Evolutionary conservation across 2,329 filamentous ascomycete genomes (phyloP).

Genomic region (Didymellaceae sp.): DNA sequence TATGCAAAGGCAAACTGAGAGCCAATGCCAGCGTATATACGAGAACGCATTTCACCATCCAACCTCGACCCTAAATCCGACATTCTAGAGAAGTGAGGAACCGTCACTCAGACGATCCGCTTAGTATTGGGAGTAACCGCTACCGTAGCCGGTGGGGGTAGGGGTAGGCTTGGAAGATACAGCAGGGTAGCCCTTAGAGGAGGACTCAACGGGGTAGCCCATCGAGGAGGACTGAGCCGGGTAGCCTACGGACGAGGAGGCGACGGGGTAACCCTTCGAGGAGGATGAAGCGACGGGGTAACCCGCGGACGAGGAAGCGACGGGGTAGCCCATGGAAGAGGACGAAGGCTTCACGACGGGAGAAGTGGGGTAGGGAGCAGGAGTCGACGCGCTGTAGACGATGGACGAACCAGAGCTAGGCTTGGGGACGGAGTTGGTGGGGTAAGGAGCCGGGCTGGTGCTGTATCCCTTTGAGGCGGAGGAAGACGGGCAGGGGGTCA

Average conservation of each 20-base stretch:
- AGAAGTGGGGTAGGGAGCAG: constrained; percentile 33
- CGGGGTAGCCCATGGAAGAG: constrained; percentile 2
- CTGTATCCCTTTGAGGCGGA: too few relatives aligned
- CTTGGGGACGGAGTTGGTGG: constrained; percentile 18
- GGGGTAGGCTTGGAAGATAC: constrained; percentile 13
- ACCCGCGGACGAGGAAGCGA: neutral
- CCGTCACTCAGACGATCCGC: constrained; percentile 1
- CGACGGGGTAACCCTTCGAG: constrained; percentile 5
- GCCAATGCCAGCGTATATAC: constrained; percentile 13
- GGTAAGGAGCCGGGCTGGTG: too few relatives aligned
- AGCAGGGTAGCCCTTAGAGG: constrained; percentile 12
- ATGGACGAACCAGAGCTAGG: constrained; percentile 19
- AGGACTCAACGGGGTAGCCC: constrained; percentile 13
- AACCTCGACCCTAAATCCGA: constrained; percentile 3
- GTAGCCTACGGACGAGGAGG: constrained; percentile 6
- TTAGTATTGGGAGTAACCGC: constrained; percentile 30
- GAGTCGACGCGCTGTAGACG: constrained; percentile 14
- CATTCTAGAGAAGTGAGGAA: constrained; percentile 10
- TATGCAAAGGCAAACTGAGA: constrained; percentile 28
- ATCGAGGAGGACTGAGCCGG: too few relatives aligned
- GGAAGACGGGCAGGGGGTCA: too few relatives aligned
- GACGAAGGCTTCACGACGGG: constrained; percentile 10
- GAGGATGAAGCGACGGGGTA: constrained; percentile 21
- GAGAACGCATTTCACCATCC: constrained; percentile 6
- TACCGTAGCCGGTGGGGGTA: constrained; percentile 26